Percentiles rank a stretch among this genome's conserved stretches.
Evolutionary conservation across 768 basidiomycete genomes (phyloP).

Genomic region (Paxillus ammoniavirescens): DNA sequence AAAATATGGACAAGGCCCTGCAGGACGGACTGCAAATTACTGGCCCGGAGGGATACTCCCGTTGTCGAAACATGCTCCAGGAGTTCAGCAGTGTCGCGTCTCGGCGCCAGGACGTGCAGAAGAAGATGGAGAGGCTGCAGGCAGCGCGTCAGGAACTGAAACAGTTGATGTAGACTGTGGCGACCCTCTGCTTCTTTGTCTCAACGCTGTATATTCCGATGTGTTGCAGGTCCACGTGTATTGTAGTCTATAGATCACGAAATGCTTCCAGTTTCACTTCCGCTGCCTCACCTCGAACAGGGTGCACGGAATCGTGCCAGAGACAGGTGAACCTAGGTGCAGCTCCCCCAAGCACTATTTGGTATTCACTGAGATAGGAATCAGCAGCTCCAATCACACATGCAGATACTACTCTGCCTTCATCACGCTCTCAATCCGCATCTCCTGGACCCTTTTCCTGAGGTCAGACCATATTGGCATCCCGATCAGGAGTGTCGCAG

Average conservation of each 20-base stretch:
- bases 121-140: conserved; percentile 50
- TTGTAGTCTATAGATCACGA: no score
- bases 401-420: conserved; percentile 50
- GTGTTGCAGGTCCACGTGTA: no score
- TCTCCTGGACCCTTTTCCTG: conserved; percentile 56
- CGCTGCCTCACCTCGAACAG: background rate
- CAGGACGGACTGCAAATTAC: conserved; percentile 51
- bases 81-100: conserved; percentile 47
- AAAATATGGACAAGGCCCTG: conserved; percentile 45
- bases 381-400: background rate
- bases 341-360: no score
- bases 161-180: conserved; percentile 11
- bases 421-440: conserved; percentile 78
- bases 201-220: no score
- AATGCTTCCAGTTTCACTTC: no score
- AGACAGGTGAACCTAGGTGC: no score
- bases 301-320: background rate
- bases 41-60: conserved; percentile 41
- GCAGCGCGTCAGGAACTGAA: conserved; percentile 42
- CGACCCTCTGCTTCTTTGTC: no score
- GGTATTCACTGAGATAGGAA: no score
- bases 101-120: conserved; percentile 45
- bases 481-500: conserved; percentile 51
- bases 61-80: conserved; percentile 51
- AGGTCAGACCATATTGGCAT: conserved; percentile 54